A percentile compares a stretch with the other conserved stretches of the same genome.
Evolutionary conservation across 2,329 filamentous ascomycete genomes (phyloP).

Genomic region (Magnaporthiopsis incrustans): DNA sequence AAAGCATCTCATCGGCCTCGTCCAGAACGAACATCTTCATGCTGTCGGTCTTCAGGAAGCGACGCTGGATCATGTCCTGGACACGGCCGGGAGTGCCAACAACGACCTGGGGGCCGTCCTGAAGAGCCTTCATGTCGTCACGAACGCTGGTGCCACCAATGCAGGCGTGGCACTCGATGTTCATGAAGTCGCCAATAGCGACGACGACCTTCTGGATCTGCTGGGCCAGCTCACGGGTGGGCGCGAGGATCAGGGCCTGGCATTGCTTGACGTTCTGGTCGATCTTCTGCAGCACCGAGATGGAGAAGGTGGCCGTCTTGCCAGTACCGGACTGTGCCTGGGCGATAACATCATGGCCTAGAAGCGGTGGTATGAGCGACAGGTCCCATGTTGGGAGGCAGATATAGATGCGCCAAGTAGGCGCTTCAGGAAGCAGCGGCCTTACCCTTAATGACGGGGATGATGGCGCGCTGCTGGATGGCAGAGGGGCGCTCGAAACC

Average conservation of each 20-base stretch:
- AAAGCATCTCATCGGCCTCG: constrained; percentile 56
- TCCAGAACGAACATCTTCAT: constrained; percentile 58
- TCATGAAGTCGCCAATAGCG: constrained; percentile 99
- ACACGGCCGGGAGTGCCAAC: constrained; percentile 96
- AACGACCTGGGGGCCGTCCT: constrained; percentile 96
- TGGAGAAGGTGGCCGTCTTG: constrained; percentile 95
- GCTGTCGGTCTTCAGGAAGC: constrained; percentile 49
- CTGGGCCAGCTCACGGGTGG: constrained; percentile 91
- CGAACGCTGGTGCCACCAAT: constrained; percentile 97
- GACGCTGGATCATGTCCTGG: constrained; percentile 53
- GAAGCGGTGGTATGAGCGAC: constrained; percentile 7
- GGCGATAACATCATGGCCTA: constrained; percentile 96
- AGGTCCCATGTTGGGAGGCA: not conserved
- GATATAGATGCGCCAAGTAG: not conserved
- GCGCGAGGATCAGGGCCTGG: constrained; percentile 90
- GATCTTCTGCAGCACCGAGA: constrained; percentile 93
- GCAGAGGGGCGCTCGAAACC: constrained; percentile 99
- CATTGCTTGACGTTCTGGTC: constrained; percentile 88
- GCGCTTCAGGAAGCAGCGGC: not conserved
- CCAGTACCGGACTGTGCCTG: constrained; percentile 97
- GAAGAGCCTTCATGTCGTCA: constrained; percentile 94
- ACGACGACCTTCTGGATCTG: constrained; percentile 98
- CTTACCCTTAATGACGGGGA: constrained; percentile 99
- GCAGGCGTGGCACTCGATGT: constrained; percentile 96
- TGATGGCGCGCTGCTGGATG: constrained; percentile 99